These are phyloP conservation scores for Drosera spatulata DNA, from an alignment of 179 eudicot genomes.

Conservation along the genomic window DNA sequence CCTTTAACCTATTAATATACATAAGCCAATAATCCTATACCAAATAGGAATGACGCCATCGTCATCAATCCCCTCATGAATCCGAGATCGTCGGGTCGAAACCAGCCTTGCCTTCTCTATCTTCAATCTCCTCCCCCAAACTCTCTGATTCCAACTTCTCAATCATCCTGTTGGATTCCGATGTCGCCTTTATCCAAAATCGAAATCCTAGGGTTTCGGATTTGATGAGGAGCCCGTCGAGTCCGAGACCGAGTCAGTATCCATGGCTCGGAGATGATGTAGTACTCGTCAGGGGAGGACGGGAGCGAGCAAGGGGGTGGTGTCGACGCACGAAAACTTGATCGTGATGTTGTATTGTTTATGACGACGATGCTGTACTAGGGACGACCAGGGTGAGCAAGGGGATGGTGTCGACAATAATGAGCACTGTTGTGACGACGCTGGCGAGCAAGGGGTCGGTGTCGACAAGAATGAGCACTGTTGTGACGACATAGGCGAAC, in stretches of 20 bases:
- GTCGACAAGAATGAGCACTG: too few relatives aligned
- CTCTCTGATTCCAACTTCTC: slow-evolving; percentile 34
- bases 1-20: too few relatives aligned
- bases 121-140: slow-evolving; percentile 39
- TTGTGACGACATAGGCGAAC: too few relatives aligned
- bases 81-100: slow-evolving; percentile 59
- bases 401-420: too few relatives aligned
- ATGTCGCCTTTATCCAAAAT: not conserved
- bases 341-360: too few relatives aligned
- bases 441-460: too few relatives aligned
- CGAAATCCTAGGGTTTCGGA: slow-evolving; percentile 36
- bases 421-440: too few relatives aligned
- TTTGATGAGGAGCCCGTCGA: slow-evolving; percentile 29
- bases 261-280: slow-evolving; percentile 57
- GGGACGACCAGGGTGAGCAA: too few relatives aligned
- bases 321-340: slow-evolving; percentile 69
- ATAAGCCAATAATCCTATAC: too few relatives aligned
- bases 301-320: slow-evolving; percentile 86
- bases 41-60: too few relatives aligned
- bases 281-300: slow-evolving; percentile 95
- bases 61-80: slow-evolving; percentile 61
- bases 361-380: too few relatives aligned
- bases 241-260: slow-evolving; percentile 16
- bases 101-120: slow-evolving; percentile 54
- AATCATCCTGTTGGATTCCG: slow-evolving; percentile 32